Base-by-base conservation (phyloP, 768 basidiomycete genomes). In the Lactarius trivialis region DNA sequence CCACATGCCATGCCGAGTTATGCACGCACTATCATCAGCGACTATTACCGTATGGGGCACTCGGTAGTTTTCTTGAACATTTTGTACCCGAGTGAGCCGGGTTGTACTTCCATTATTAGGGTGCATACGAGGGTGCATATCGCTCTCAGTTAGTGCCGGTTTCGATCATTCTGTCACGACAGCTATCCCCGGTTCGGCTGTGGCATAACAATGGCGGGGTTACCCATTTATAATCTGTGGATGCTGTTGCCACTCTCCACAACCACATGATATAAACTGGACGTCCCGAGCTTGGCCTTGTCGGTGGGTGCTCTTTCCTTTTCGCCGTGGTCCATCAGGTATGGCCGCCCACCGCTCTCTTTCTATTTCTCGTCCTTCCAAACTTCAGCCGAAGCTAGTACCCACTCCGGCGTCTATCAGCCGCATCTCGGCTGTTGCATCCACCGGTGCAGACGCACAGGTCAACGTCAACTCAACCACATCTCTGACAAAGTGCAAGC, bases 1-100 rank as follows among this genome's bases (percentile, higher is more conserved):
- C 52, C 60, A 64, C 65, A 72, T 70, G 68, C 65, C 50, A 57
- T 62, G 55, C 60, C 57, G 43, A 26, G 45, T 45, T 56, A 55
- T 59, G 63, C 56, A 30, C 6, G 30, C 6, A 30, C 30, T 30
- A 30, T 30, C 30, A 56, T 55, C 21, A n/a, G n/a, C n/a, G n/a
- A n/a, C n/a, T n/a, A n/a, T n/a, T n/a, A n/a, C n/a, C n/a, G n/a
- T 54, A 32, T 48, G 45, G 33, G 48, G 41, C 36, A 7, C 36
- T 19, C 34, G 49, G n/a, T 37, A 17, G 37, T 15, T 52, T 30
- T 54, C 50, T 41, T 7, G 36, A 26, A 52, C 56, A 21, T 28
- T 49, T 36, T 12, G 17, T 34, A 30, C 32, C 9, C 17, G 39
- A 58, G 33, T 30, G 52, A 58, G 34, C 53, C 41, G 11, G n/a